Evolutionary conservation across 148 eudicot genomes (phyloP), one percentile per base, ranked within the genome.

Genomic region (Drosera capensis): DNA sequence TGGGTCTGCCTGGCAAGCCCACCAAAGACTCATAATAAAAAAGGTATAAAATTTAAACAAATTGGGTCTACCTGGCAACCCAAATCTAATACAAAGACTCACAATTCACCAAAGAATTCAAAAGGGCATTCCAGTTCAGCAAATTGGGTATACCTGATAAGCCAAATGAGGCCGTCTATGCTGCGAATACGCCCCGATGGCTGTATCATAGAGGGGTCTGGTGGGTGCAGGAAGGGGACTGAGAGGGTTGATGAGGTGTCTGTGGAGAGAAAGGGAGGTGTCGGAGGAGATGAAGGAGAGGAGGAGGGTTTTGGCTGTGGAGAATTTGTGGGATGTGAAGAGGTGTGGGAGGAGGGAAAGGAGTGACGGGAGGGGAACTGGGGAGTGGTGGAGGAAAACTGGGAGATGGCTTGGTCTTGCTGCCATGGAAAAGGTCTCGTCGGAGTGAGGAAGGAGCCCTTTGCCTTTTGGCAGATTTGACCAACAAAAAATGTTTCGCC

Each of bases 131-230:
- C n/a, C n/a, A n/a, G n/a, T n/a, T n/a, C n/a, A n/a, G n/a, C n/a
- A n/a, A n/a, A n/a, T n/a, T n/a, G n/a, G n/a, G n/a, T n/a, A n/a
- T n/a, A n/a, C 35, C 6, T 64, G 68, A 7, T 68, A 31, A 20
- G 82, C 88, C 25, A 71, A 68, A 23, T 76, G 71, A 25, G 85
- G 79, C n/a, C 49, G 58, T 0, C 79, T 75, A 23, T 26, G 56
- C 1, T 71, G 73, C 19, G 68, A 66, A 39, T 81, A 86, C 2
- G 85, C 77, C 1, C 70, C 66, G 3, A 82, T 55, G 15, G 77
- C 60, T 14, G 77, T 71, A 57, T 86, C 83, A 2, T 64, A 52
- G 1, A 86, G 65, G 49, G 94, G 66, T 23, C 54, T 68, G 1
- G 71, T 28, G 4, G 70, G 82, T 0, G 42, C 25, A 1, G 73